Conservation (phyloP, 2,329 filamentous ascomycete genomes). For the Xylariaceae sp. region DNA sequence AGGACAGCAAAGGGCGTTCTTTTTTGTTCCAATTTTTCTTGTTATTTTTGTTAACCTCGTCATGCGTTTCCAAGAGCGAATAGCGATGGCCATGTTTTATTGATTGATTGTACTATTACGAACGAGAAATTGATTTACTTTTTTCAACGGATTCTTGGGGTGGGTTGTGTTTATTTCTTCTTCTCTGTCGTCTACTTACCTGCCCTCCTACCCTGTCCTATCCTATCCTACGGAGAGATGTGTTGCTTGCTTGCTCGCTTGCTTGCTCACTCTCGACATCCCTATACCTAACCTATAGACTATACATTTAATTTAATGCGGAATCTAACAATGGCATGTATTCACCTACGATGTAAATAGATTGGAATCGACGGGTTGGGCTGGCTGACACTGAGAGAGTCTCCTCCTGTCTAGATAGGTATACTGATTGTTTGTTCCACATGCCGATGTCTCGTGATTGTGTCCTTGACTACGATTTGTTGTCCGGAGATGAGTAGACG, state of each 20-base stretch:
- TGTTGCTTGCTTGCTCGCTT: too few relatives aligned
- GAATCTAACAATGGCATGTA: not conserved
- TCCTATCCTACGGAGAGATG: too few relatives aligned
- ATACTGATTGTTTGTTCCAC: not conserved
- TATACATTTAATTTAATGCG: conserved; percentile 14
- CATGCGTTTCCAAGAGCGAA: not conserved
- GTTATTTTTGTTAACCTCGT: not conserved
- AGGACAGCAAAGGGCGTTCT: not conserved
- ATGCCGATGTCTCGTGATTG: not conserved
- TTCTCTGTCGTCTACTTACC: too few relatives aligned
- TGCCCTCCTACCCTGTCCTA: too few relatives aligned
- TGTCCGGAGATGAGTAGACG: too few relatives aligned
- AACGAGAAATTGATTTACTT: not conserved
- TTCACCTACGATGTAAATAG: not conserved
- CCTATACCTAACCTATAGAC: not conserved
- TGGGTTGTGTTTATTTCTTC: not conserved
- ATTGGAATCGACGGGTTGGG: not conserved
- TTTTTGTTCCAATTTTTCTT: not conserved
- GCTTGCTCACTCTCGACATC: not conserved
- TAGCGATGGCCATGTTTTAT: not conserved
- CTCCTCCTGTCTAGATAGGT: not conserved
- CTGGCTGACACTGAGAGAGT: not conserved
- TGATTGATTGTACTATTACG: not conserved
- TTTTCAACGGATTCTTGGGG: not conserved
- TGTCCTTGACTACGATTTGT: too few relatives aligned